phyloP scores from a whole-genome alignment of 768 basidiomycete genomes.

The Russula brevipes region DNA sequence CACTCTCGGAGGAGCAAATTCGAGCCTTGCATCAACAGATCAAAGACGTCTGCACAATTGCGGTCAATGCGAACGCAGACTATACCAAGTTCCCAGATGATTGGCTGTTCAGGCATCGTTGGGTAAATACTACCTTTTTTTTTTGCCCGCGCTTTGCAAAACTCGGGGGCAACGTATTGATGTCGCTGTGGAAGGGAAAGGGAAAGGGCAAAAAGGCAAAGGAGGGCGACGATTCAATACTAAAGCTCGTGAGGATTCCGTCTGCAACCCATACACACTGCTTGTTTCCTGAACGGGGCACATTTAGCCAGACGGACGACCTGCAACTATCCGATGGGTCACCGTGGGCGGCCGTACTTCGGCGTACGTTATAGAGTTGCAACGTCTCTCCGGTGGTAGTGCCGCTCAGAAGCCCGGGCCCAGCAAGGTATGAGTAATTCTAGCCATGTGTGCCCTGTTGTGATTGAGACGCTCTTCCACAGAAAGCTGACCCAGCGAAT shows the following conservation, averaged over 20 bases:
- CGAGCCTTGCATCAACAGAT: conserved; percentile 48
- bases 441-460: background rate
- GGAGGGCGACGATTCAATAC: conserved; percentile 21
- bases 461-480: background rate
- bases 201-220: conserved; percentile 55
- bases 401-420: background rate
- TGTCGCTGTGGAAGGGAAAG: conserved; percentile 44
- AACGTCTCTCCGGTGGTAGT: conserved; percentile 32
- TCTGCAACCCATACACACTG: background rate
- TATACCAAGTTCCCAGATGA: conserved; percentile 57
- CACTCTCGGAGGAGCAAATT: conserved; percentile 47
- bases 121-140: conserved; percentile 40
- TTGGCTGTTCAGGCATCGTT: conserved; percentile 66
- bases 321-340: conserved; percentile 69
- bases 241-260: conserved; percentile 42
- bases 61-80: conserved; percentile 69
- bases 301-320: conserved; percentile 56
- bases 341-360: conserved; percentile 76
- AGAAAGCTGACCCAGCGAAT: conserved; percentile 23
- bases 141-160: background rate
- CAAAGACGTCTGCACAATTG: conserved; percentile 49
- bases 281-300: background rate
- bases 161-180: background rate
- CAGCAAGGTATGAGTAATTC: background rate
- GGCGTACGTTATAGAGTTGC: conserved; percentile 63